phyloP scores from a whole-genome alignment of 1,284 basidiomycete genomes.

The Porodaedalea pini region DNA sequence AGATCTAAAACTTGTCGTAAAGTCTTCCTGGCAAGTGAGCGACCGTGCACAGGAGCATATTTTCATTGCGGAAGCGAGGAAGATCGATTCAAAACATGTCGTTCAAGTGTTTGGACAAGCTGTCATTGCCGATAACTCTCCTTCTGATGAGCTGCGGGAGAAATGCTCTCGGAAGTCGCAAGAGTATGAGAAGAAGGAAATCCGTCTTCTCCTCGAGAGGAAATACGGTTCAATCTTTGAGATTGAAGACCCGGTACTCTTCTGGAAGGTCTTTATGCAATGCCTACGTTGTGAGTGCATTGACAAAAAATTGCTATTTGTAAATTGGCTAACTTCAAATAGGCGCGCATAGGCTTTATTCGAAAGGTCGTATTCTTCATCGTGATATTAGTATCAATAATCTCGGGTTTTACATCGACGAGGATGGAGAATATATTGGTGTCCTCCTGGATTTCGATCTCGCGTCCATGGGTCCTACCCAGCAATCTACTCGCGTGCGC shows the following conservation, averaged over 20 bases:
- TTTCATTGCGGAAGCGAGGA: too few relatives aligned
- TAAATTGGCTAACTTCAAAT: neutral
- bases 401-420: neutral
- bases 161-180: too few relatives aligned
- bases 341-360: constrained; percentile 2
- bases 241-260: neutral
- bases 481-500: neutral
- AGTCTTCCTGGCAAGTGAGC: too few relatives aligned
- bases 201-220: too few relatives aligned
- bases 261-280: neutral
- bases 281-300: neutral
- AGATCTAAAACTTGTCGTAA: too few relatives aligned
- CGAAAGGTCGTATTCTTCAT: neutral
- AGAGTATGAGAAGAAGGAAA: too few relatives aligned
- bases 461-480: neutral
- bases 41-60: too few relatives aligned
- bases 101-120: too few relatives aligned
- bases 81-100: too few relatives aligned
- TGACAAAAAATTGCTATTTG: neutral
- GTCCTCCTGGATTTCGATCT: constrained; percentile 7
- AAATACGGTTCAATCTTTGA: too few relatives aligned
- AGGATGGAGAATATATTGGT: neutral
- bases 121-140: too few relatives aligned
- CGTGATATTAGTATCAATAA: constrained; percentile 10
- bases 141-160: too few relatives aligned